A percentile compares a stretch with the other conserved stretches of the same genome.
phyloP scores from a whole-genome alignment of 2,329 filamentous ascomycete species.

The Hymenoscyphus occultus region DNA sequence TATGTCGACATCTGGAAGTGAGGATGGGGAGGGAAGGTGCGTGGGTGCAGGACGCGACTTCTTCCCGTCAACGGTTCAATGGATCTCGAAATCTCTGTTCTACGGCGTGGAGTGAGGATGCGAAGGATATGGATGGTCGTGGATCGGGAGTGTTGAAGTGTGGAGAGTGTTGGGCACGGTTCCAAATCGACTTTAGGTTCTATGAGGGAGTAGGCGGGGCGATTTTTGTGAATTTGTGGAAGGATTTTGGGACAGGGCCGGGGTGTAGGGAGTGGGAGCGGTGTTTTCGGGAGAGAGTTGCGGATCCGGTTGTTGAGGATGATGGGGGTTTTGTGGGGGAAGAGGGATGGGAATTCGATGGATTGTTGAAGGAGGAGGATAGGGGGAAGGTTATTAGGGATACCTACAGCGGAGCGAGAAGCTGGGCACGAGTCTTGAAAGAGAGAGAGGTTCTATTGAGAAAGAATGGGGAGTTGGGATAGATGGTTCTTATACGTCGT shows the following conservation, averaged over 20 bases:
- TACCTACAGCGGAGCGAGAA: not conserved
- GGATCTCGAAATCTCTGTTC: not conserved
- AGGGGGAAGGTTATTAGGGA: not conserved
- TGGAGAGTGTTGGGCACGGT: not conserved
- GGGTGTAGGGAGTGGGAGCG: not conserved
- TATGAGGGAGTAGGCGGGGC: not conserved
- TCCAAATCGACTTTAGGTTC: not conserved
- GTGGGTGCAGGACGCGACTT: not conserved
- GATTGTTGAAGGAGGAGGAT: not conserved
- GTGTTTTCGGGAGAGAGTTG: not conserved
- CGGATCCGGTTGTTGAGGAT: no score
- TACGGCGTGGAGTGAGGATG: not conserved
- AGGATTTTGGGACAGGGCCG: not conserved
- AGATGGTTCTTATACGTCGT: no score
- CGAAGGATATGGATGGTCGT: not conserved
- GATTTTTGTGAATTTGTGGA: not conserved
- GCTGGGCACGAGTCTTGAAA: not conserved
- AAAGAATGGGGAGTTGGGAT: not conserved
- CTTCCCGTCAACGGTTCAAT: not conserved
- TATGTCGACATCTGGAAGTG: not conserved
- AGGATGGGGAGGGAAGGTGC: not conserved
- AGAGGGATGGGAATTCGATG: not conserved
- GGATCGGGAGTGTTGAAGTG: not conserved
- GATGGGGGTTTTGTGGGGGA: not conserved
- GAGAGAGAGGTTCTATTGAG: not conserved